Percentiles rank a stretch among this genome's conserved stretches.
Conservation (phyloP, 495 filamentous ascomycete genomes). For the Lophiostoma macrostomum region DNA sequence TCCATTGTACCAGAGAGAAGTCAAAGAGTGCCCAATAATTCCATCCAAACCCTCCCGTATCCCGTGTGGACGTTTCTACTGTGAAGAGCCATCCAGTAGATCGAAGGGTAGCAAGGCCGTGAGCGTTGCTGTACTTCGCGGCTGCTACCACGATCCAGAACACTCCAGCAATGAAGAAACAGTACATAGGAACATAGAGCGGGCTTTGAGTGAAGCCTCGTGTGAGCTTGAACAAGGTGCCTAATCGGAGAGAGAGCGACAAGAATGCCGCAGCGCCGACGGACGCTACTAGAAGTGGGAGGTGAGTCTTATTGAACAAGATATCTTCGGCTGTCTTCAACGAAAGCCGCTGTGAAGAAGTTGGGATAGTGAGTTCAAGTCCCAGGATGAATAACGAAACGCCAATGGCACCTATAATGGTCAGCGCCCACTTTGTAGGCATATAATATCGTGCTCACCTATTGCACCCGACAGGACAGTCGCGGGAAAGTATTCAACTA, state of each 20-base stretch:
- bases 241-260: neutral
- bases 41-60: neutral
- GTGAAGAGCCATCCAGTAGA: conserved; percentile 1
- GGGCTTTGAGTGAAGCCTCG: neutral
- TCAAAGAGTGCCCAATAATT: conserved; percentile 13
- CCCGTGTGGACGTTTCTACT: neutral
- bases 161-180: neutral
- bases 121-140: neutral
- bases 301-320: too few species aligned
- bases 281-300: neutral
- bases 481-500: too few species aligned
- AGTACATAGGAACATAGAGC: neutral
- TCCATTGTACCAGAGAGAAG: conserved; percentile 3
- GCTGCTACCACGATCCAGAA: neutral
- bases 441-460: too few species aligned
- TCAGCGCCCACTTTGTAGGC: too few species aligned
- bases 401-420: too few species aligned
- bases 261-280: neutral
- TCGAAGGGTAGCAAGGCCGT: neutral
- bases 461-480: too few species aligned
- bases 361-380: too few species aligned
- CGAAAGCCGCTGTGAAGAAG: too few species aligned
- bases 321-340: too few species aligned
- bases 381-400: too few species aligned
- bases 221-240: neutral